phyloP scores from a whole-genome alignment of 163 green algal genomes.

The Smithsoniella earleae region DNA sequence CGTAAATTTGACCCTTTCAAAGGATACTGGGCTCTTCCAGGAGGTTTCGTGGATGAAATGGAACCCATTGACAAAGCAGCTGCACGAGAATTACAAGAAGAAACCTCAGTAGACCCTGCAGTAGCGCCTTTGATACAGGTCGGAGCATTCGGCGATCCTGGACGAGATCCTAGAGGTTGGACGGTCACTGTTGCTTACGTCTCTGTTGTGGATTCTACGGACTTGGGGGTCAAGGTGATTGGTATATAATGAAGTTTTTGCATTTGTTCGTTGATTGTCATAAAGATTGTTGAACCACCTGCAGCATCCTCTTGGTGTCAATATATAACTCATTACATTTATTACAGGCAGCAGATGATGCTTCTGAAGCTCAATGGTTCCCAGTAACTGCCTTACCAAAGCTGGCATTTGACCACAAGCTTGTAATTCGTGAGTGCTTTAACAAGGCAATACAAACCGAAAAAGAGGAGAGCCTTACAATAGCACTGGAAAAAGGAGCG shows the following conservation, averaged over 20 bases:
- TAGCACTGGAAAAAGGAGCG: no score
- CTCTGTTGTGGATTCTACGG: no score
- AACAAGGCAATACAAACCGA: not conserved
- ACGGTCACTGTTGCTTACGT: constrained; percentile 74
- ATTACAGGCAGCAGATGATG: constrained; percentile 54
- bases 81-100: constrained; percentile 72
- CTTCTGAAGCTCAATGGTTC: constrained; percentile 61
- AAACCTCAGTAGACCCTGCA: constrained; percentile 62
- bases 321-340: not conserved
- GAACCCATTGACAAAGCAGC: constrained; percentile 65
- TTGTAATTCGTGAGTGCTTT: constrained; percentile 39
- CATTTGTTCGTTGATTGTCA: constrained; percentile 32
- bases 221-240: constrained; percentile 54
- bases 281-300: not conserved
- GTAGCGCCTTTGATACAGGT: constrained; percentile 44
- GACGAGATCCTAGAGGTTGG: constrained; percentile 76
- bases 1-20: constrained; percentile 29
- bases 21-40: constrained; percentile 70
- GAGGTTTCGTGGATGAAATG: constrained; percentile 78
- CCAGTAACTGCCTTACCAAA: constrained; percentile 46
- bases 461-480: no score
- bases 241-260: no score
- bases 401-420: constrained; percentile 80
- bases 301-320: not conserved
- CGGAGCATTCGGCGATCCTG: constrained; percentile 72